phyloP scores from a whole-genome alignment of 2,329 filamentous ascomycete species.

The Ascochyta lentis region DNA sequence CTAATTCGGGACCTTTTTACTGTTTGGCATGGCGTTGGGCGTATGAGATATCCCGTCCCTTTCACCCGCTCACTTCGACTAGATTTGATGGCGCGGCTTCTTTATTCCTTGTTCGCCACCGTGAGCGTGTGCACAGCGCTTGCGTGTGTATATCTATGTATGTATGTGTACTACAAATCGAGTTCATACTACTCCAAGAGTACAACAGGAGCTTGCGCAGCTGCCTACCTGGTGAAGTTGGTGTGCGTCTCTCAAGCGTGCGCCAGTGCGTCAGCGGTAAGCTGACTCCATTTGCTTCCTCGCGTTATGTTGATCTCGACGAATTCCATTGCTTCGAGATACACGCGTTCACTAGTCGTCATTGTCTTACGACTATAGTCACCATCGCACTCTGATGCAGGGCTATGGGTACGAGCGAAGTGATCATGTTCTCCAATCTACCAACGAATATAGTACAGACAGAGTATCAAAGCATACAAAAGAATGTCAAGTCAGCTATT shows the following conservation, averaged over 20 bases:
- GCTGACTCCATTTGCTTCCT: neutral
- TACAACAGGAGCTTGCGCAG: neutral
- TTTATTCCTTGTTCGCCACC: neutral
- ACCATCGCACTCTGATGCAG: neutral
- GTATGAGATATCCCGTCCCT: conserved; percentile 31
- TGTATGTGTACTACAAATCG: conserved; percentile 11
- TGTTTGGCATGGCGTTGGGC: conserved; percentile 23
- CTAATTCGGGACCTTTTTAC: neutral
- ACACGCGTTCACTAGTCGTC: too few relatives aligned
- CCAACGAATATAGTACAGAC: neutral
- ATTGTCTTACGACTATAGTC: neutral
- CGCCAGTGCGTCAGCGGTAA: conserved; percentile 1
- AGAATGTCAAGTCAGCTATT: conserved; percentile 3
- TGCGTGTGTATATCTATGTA: conserved; percentile 9
- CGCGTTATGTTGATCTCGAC: too few relatives aligned
- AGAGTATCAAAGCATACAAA: conserved; percentile 2
- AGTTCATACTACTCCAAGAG: neutral
- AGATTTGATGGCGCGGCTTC: conserved; percentile 3
- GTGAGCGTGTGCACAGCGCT: conserved; percentile 10
- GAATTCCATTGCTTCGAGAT: too few relatives aligned
- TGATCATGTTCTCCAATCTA: neutral
- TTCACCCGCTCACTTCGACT: conserved; percentile 14
- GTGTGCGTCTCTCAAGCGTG: neutral
- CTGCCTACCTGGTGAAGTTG: neutral
- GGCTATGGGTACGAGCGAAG: neutral